Conservation (phyloP, 306 rosid genomes). For the Lathyrus aphaca region DNA sequence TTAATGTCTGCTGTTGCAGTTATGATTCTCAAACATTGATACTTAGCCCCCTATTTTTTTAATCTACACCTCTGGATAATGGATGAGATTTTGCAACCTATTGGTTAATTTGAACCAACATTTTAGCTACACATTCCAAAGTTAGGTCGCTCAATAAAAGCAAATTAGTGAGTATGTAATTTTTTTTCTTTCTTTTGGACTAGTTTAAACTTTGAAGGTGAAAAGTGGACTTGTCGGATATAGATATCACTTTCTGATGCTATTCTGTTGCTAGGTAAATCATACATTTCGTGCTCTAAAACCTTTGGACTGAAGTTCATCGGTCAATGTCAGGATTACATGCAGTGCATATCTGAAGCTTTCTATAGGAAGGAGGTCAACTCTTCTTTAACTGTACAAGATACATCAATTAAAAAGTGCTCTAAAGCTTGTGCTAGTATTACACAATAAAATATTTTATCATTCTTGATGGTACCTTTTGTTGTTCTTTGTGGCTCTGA, state of each 20-base stretch:
- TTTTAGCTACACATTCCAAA: slow-evolving; percentile 2
- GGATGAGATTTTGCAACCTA: slow-evolving; percentile 28
- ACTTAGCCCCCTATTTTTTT: background rate
- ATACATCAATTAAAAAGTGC: background rate
- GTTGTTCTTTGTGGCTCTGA: background rate
- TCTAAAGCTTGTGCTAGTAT: background rate
- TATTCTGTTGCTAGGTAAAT: slow-evolving; percentile 15
- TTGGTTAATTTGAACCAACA: slow-evolving; percentile 19
- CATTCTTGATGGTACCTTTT: background rate
- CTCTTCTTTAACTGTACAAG: background rate
- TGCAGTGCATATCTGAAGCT: too few relatives aligned
- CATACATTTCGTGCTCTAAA: background rate
- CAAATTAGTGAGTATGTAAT: background rate
- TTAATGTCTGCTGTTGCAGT: background rate
- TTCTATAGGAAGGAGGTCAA: background rate
- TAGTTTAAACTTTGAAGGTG: slow-evolving; percentile 9
- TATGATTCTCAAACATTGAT: slow-evolving; percentile 1
- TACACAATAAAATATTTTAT: background rate
- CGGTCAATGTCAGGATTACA: slow-evolving; percentile 2
- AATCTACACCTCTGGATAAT: slow-evolving; percentile 19
- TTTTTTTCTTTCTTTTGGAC: background rate
- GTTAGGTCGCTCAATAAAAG: slow-evolving; percentile 1
- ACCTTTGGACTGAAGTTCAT: slow-evolving; percentile 1
- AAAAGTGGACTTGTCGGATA: background rate
- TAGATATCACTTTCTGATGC: slow-evolving; percentile 30